Evolutionary conservation across 1,284 basidiomycete species (phyloP), one percentile per base, ranked within the genome.

Genomic region (Cutaneotrichosporon sp.): DNA sequence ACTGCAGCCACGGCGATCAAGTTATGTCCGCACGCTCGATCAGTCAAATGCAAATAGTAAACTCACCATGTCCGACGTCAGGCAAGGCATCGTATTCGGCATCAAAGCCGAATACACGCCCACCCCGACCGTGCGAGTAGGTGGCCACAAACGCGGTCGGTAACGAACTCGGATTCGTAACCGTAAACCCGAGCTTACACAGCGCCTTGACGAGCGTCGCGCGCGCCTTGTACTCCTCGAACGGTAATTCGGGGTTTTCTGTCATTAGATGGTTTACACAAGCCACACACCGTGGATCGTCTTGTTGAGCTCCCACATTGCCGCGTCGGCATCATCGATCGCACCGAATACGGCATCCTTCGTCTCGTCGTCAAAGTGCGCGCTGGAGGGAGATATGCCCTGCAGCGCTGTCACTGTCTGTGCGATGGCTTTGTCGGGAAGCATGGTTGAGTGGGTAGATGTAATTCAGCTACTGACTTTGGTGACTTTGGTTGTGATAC

Each of bases 1-100:
- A 80, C 73, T 36, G 77, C 79, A 1, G 74, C 72, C 18, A 81
- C 76, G 10, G 80, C 79, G 53, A 81, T 81, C 31, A 81, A 66
- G 58, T 81, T 81, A 66, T 81, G 74, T 0, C 91, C 91, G 72
- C 91, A 93, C 0, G 89, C 91, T 72, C n/a, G 51, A 13, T 61
- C 32, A 65, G 60, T 7, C 11, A 14, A 11, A 5, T 5, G 13
- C 30, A 7, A 31, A 49, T 40, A 8, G 6, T 18, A 30, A 8
- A 66, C 72, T 50, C 50, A 70, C 72, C 72, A 53, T 73, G 72
- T 2, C 72, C 72, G 2, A 73, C 66, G 9, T 64, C 65, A 0
- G 65, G 67, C 14, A 73, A 57, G 47, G 72, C 70, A 52, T 75
- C 68, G 61, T 71, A 73, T 51, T 75, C 73, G 40, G 73, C 70